A percentile compares a stretch with the other conserved stretches of the same genome.
Conservation (phyloP, 495 filamentous ascomycete genomes). For the Parachaetomium inaequale region DNA sequence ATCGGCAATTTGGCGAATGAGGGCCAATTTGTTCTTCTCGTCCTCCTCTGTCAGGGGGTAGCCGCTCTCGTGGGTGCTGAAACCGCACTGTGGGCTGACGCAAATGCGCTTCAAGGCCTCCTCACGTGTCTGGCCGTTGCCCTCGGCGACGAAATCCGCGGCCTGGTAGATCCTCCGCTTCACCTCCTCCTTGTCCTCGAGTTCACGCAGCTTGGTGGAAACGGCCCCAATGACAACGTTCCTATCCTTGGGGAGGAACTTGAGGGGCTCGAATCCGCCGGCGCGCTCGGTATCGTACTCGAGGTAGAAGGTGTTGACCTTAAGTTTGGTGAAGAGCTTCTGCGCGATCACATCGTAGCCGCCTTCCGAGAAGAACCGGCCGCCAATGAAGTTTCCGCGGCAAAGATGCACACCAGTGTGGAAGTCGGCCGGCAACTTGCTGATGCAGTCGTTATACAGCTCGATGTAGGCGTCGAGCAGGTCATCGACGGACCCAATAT, state of each 20-base stretch:
- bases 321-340: constrained; percentile 72
- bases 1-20: constrained; percentile 67
- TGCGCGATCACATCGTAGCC: constrained; percentile 76
- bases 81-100: constrained; percentile 77
- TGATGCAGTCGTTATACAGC: constrained; percentile 71
- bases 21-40: constrained; percentile 64
- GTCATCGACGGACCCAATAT: constrained; percentile 51
- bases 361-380: constrained; percentile 75
- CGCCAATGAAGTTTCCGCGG: constrained; percentile 75
- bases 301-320: constrained; percentile 77
- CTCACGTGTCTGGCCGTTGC: constrained; percentile 57
- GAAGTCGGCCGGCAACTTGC: constrained; percentile 60
- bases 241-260: constrained; percentile 66
- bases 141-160: constrained; percentile 68
- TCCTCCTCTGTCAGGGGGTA: constrained; percentile 62
- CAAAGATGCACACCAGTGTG: constrained; percentile 77
- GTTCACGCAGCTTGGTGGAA: constrained; percentile 66
- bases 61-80: constrained; percentile 67
- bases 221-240: constrained; percentile 74
- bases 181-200: constrained; percentile 73
- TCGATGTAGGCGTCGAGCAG: constrained; percentile 71
- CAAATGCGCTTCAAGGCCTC: constrained; percentile 65
- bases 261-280: constrained; percentile 76
- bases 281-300: constrained; percentile 76
- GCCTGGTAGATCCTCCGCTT: constrained; percentile 64